Evolutionary conservation across 352 stramenopile genomes (phyloP).

Genomic region (Aphanomyces cochlioides): DNA sequence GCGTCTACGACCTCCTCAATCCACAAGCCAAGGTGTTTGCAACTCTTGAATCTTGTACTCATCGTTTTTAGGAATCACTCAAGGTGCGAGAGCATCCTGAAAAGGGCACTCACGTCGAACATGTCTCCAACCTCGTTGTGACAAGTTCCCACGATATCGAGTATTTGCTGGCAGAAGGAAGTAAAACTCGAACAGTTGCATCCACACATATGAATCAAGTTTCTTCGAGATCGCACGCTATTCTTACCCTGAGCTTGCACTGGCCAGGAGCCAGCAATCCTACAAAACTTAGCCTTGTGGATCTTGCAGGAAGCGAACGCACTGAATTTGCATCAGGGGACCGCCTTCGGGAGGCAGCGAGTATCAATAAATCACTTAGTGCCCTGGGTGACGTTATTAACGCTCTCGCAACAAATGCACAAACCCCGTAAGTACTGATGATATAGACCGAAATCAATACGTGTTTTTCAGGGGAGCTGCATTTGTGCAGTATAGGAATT

Average conservation of each 20-base stretch:
- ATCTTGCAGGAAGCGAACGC: conserved; percentile 66
- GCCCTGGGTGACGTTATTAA: conserved; percentile 83
- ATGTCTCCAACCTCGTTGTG: conserved; percentile 46
- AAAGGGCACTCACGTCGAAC: conserved; percentile 61
- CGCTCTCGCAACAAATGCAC: conserved; percentile 37
- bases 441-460: neutral
- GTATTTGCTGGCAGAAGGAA: conserved; percentile 57
- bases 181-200: conserved; percentile 49
- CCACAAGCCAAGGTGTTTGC: conserved; percentile 19
- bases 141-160: conserved; percentile 53
- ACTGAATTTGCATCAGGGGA: conserved; percentile 47
- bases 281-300: conserved; percentile 67
- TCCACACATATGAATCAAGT: conserved; percentile 45
- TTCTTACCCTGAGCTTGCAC: conserved; percentile 56
- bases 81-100: conserved; percentile 66
- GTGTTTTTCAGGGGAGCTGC: neutral
- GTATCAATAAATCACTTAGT: conserved; percentile 80
- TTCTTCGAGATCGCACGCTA: conserved; percentile 59
- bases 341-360: conserved; percentile 64
- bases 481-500: conserved; percentile 88
- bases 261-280: neutral
- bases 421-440: neutral
- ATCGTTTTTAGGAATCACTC: conserved; percentile 45
- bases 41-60: neutral
- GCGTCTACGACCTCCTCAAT: conserved; percentile 61